Conservation (phyloP, 805 yeast genomes). For the Ogataea ramenticola region DNA sequence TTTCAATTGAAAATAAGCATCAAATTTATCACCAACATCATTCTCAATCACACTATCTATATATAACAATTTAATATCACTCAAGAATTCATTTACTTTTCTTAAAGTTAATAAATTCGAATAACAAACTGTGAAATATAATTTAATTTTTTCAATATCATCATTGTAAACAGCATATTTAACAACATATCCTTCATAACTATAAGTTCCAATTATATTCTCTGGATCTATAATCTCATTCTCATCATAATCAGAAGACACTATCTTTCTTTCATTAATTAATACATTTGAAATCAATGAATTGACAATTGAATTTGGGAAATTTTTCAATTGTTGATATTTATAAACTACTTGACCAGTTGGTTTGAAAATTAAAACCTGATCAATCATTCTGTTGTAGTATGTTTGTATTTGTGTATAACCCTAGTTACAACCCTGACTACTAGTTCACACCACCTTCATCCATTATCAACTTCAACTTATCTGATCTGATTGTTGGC, state of each 20-base stretch:
- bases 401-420: not conserved
- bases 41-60: constrained; percentile 9
- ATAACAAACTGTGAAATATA: constrained; percentile 37
- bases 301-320: constrained; percentile 36
- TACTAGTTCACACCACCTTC: too few species aligned
- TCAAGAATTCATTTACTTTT: constrained; percentile 21
- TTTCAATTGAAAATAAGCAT: constrained; percentile 32
- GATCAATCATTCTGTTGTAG: constrained; percentile 33
- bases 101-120: constrained; percentile 28
- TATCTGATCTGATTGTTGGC: too few species aligned
- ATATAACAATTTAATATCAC: constrained; percentile 15
- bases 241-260: constrained; percentile 11
- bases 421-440: not conserved
- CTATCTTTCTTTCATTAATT: constrained; percentile 31
- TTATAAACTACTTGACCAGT: constrained; percentile 49
- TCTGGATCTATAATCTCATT: constrained; percentile 17
- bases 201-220: constrained; percentile 21
- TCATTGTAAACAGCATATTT: constrained; percentile 36
- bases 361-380: constrained; percentile 39
- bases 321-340: constrained; percentile 29
- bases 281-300: constrained; percentile 41
- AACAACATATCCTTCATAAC: constrained; percentile 35
- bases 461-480: too few species aligned
- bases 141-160: constrained; percentile 14
- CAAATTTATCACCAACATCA: constrained; percentile 24